Evolutionary conservation across 2,329 filamentous ascomycete species (phyloP).

Genomic region (Diaporthe sp.): DNA sequence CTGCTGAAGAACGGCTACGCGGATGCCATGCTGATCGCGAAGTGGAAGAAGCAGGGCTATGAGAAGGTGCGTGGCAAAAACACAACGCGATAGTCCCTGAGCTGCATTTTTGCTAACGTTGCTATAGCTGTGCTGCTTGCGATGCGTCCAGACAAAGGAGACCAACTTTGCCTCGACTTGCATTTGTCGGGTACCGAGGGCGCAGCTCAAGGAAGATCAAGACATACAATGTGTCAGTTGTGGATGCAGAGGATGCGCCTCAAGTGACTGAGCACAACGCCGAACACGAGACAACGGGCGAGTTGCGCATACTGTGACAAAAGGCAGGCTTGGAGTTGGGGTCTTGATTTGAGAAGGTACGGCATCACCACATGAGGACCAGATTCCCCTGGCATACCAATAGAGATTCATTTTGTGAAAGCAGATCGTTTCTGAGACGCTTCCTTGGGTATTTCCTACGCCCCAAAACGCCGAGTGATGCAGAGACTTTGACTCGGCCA

Average conservation of each 20-base stretch:
- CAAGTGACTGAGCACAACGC: slow-evolving; percentile 74
- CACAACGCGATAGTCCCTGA: not conserved
- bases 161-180: slow-evolving; percentile 94
- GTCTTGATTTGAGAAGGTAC: slow-evolving; percentile 32
- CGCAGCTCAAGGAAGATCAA: slow-evolving; percentile 89
- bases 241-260: slow-evolving; percentile 91
- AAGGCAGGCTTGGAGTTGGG: slow-evolving; percentile 36
- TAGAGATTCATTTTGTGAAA: slow-evolving; percentile 37
- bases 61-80: slow-evolving; percentile 78
- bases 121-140: slow-evolving; percentile 85
- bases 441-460: slow-evolving; percentile 33
- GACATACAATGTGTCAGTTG: slow-evolving; percentile 95
- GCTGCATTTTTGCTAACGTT: slow-evolving; percentile 44
- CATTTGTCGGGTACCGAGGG: slow-evolving; percentile 93
- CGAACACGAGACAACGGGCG: not conserved
- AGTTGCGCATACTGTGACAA: not conserved
- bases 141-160: slow-evolving; percentile 99
- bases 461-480: slow-evolving; percentile 18
- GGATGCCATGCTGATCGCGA: slow-evolving; percentile 94
- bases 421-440: slow-evolving; percentile 31
- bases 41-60: slow-evolving; percentile 99
- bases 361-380: slow-evolving; percentile 28
- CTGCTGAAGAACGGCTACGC: slow-evolving; percentile 96
- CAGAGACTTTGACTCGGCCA: not conserved
- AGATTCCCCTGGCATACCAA: slow-evolving; percentile 27